These are phyloP conservation scores for Abelmoschus esculentus DNA, from an alignment of 345 rosid species.

Conservation along the genomic window DNA sequence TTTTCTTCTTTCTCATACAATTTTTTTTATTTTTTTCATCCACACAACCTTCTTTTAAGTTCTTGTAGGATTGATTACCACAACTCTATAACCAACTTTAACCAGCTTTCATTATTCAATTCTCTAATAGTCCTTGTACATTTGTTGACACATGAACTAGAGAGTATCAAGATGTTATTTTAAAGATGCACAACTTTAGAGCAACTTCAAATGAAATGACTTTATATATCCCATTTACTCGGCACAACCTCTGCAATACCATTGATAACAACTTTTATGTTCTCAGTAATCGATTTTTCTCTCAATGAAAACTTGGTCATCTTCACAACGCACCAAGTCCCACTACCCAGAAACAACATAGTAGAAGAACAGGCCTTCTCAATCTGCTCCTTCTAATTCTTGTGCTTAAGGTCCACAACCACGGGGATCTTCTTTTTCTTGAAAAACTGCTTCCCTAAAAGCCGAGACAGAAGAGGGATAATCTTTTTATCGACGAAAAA, in stretches of 20 bases:
- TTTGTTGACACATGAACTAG: no score
- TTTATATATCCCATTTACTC: conserved; percentile 56
- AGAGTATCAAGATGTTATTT: no score
- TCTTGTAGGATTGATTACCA: no score
- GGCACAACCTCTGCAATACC: conserved; percentile 60
- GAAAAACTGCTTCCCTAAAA: conserved; percentile 68
- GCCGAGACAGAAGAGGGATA: conserved; percentile 57
- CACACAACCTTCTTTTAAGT: no score
- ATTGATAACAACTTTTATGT: conserved; percentile 47
- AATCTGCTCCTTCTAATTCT: conserved; percentile 76
- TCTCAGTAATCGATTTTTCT: conserved; percentile 34
- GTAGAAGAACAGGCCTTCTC: conserved; percentile 53
- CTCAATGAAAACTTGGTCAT: conserved; percentile 56
- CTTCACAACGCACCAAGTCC: conserved; percentile 65
- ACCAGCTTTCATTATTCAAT: no score
- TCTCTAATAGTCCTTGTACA: no score
- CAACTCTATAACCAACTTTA: no score
- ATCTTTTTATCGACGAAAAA: conserved; percentile 44
- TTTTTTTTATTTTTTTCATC: no score
- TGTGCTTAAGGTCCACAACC: conserved; percentile 55
- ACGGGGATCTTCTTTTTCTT: conserved; percentile 60
- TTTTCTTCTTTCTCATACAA: no score
- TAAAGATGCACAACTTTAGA: no score
- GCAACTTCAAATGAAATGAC: conserved; percentile 61
- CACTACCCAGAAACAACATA: conserved; percentile 52